Evolutionary conservation across 306 rosid species (phyloP).

Genomic region (Sindora glabra): DNA sequence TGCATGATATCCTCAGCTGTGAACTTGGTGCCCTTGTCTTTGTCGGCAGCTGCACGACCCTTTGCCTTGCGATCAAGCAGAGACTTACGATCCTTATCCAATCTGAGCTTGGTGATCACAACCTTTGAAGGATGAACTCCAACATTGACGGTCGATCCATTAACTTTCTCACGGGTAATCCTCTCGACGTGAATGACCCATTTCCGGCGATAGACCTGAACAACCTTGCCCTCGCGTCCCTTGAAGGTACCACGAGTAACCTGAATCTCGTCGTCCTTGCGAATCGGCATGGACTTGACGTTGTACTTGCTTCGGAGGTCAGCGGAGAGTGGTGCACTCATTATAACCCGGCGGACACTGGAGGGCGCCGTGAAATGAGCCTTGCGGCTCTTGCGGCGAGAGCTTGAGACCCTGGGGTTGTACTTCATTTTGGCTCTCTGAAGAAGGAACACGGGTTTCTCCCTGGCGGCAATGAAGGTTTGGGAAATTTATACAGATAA

Average conservation of each 20-base stretch:
- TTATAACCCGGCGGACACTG: slow-evolving; percentile 72
- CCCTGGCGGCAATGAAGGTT: no score
- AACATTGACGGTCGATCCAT: slow-evolving; percentile 90
- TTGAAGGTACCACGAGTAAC: slow-evolving; percentile 83
- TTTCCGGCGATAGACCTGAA: slow-evolving; percentile 88
- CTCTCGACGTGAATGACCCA: slow-evolving; percentile 96
- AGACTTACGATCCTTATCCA: slow-evolving; percentile 87
- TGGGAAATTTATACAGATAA: no score
- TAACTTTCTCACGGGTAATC: slow-evolving; percentile 90
- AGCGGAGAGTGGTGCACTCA: slow-evolving; percentile 82
- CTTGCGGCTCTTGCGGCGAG: slow-evolving; percentile 93
- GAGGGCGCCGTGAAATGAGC: slow-evolving; percentile 97
- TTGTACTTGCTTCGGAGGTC: slow-evolving; percentile 88
- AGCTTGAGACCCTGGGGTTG: slow-evolving; percentile 79
- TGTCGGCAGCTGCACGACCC: slow-evolving; percentile 92
- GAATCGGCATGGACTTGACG: slow-evolving; percentile 81
- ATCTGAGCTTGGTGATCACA: slow-evolving; percentile 65
- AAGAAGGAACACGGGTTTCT: no score
- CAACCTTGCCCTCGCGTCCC: slow-evolving; percentile 91
- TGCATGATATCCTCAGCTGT: slow-evolving; percentile 93
- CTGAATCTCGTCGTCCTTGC: slow-evolving; percentile 93
- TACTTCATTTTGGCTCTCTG: slow-evolving; percentile 53
- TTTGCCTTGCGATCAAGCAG: slow-evolving; percentile 89
- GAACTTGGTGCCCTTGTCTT: slow-evolving; percentile 92
- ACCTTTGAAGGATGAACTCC: slow-evolving; percentile 81